Base-by-base conservation (phyloP, 768 basidiomycete genomes). In the Russula virescens region DNA sequence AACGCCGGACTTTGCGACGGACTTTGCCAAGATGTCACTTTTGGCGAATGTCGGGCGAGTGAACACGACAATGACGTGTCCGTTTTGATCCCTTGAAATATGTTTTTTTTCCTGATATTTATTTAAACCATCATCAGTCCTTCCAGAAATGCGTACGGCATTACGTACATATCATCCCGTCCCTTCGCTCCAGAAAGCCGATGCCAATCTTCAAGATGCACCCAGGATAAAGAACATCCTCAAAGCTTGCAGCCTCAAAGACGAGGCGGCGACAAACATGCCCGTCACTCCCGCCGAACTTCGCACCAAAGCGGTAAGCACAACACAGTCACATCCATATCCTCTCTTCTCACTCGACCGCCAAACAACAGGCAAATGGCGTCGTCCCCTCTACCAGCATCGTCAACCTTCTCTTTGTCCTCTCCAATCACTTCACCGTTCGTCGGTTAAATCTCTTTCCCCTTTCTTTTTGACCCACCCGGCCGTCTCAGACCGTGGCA, bases 41-140 rank as follows among this genome's bases (percentile, higher is more conserved):
- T 75, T 90, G 28, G 84, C 88, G 23, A 91, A 91, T 68, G 84
- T 90, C n/a, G 88, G 88, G 31, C 77, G 89, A 59, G 82, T 91
- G 66, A 89, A 89, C 70, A 88, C 89, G 6, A 91, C 89, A 5
- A 85, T 90, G 81, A 89, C 89, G 63, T 92, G 89, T 91, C 70
- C 47, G 48, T 66, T 45, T 43, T 8, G 21, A 50, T 28, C 42
- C 49, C 10, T 49, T 45, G 49, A 5, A 35, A 5, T 38, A 38
- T 38, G 38, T 38, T 38, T 38, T 38, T 38, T 38, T 38, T 38
- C 5, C 5, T 4, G 31, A 31, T 31, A 31, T 4, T 31, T 31
- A 31, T 31, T 31, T 31, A 62, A 26, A 62, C 45, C 54, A 6
- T 66, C 26, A 61, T 48, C 52, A 88, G 87, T 90, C 75, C 89